Base-by-base conservation (phyloP, 768 basidiomycete species). In the Obba rivulosa region DNA sequence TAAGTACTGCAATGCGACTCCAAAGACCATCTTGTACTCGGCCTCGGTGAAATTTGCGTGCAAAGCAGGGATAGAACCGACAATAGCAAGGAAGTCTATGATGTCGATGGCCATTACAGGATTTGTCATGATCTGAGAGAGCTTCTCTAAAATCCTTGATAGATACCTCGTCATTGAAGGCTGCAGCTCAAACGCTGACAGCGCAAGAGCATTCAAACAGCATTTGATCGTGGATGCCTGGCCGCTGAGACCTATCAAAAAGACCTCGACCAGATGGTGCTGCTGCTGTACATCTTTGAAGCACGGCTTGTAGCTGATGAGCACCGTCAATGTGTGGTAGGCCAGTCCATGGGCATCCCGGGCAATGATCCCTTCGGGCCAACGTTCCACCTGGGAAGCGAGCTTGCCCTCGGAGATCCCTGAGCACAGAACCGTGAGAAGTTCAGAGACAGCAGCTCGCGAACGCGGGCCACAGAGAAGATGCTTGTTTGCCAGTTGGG, bases 31-130 rank as follows among this genome's bases (percentile, higher is more conserved):
- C 63, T 88, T 90, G 69, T 84, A 98, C 58, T 98, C 88, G 41
- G 71, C 77, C 54, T 93, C 90, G 2, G 88, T 92, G 57, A 99
- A 88, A 65, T 96, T 98, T 48, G 83, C 82, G 64, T 92, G 88
- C 5, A 98, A 70, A 5, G 77, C 67, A 1, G 80, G 84, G 13
- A 87, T 76, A 1, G 92, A 89, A 3, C 90, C 92, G 39, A 96
- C 77, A 52, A 96, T 85, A 37, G 81, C 78, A 20, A 98, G 78
- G 64, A 98, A 89, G 52, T 89, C 89, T 50, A 98, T 81, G 62
- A 98, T 94, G 62, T 98, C 94, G n/a, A 94, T 87, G 5, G 92
- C 87, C 78, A 97, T 87, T 51, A 83, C 83, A 2, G 92, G 82
- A 46, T 89, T 92, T 1, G 91, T 91, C 84, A 97, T 94, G 68